Base-by-base conservation (phyloP, 495 filamentous ascomycete genomes). In the Trichocladium uniseriatum region DNA sequence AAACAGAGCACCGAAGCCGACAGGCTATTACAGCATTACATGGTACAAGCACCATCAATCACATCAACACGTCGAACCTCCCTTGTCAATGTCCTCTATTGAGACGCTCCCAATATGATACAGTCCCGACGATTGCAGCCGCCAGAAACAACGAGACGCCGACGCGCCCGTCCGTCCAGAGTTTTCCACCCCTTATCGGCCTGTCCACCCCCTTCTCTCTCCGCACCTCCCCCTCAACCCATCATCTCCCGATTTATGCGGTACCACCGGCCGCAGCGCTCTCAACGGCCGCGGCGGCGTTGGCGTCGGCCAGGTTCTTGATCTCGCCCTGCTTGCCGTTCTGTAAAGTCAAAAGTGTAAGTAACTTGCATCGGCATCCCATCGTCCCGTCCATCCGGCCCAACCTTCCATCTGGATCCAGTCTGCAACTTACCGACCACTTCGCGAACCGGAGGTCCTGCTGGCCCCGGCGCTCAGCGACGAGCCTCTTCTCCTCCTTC, bases 251-350 rank as follows among this genome's bases (percentile, higher is more conserved):
- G 18, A 22, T 9, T 54, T 51, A 54, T 3, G 38, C 14, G 2
- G 34, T 29, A 15, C 53, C 57, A 34, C 53, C 53, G 27, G 54
- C 50, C 32, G 62, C 59, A 36, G 61, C 60, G 52, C 58, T 58
- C 61, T 80, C 73, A 44, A 72, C 77, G 58, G 79, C 69, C 16
- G 81, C 74, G 40, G 72, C 74, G 51, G 77, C 74, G 66, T 92
- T 91, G 67, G 81, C 88, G 27, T 79, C 70, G 51, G 78, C 82
- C 47, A 96, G 67, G 61, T 72, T 80, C 74, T 83, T 85, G 63
- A 75, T 67, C 20, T 95, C 91, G 70, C 89, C 84, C 75, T 94
- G 89, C 79, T 96, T 97, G 75, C 92, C 94, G 74, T 87, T 85
- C 92, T 98, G 65, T 70, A 52, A n/a, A n/a, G n/a, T n/a, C n/a